Conservation (phyloP, 345 rosid genomes). For the Excoecaria cochinchinensis region DNA sequence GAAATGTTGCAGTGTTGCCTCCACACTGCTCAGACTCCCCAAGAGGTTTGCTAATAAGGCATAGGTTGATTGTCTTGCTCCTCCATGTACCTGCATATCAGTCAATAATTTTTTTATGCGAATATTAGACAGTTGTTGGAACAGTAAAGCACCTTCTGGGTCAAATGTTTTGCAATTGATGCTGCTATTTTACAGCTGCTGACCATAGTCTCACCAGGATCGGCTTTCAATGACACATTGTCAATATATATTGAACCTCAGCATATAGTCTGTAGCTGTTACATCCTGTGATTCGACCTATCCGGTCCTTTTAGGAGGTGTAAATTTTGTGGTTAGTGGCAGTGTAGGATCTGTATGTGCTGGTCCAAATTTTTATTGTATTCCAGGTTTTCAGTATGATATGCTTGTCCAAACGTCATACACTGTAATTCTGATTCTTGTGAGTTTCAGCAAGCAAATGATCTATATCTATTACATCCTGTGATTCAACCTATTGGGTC, state of each 20-base stretch:
- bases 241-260: not conserved
- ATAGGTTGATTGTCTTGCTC: not conserved
- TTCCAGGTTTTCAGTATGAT: not conserved
- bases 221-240: too few relatives aligned
- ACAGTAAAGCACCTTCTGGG: not conserved
- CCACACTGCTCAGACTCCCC: constrained; percentile 65
- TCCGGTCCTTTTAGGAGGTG: too few relatives aligned
- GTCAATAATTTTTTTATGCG: not conserved
- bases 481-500: not conserved
- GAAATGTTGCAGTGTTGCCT: constrained; percentile 65
- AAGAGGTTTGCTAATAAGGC: constrained; percentile 47
- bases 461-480: not conserved
- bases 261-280: not conserved
- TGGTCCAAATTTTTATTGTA: not conserved
- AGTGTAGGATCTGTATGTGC: constrained; percentile 3
- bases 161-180: not conserved
- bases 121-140: not conserved
- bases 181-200: not conserved
- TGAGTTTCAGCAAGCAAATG: not conserved
- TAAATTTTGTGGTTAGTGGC: not conserved
- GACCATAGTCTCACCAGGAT: not conserved
- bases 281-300: not conserved
- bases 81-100: not conserved
- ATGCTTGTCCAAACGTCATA: not conserved
- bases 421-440: not conserved